Evolutionary conservation across 1,139 yeast genomes (phyloP), one percentile per base, ranked within the genome.

Genomic region (Pichia sp.): DNA sequence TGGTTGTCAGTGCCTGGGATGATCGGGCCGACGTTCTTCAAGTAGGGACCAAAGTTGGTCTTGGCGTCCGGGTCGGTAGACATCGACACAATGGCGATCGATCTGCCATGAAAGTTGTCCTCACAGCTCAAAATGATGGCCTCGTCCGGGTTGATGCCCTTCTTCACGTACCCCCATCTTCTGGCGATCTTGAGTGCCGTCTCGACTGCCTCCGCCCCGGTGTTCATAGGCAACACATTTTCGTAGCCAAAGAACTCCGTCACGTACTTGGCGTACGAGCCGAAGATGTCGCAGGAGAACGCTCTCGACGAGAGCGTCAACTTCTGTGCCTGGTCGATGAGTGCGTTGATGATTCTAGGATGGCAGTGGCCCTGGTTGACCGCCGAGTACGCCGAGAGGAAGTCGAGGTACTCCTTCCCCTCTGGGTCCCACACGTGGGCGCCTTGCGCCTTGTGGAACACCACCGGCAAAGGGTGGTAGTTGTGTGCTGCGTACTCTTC

Each of bases 371-470:
- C 99, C 72, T 93, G 98, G 76, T 93, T 93, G 44, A 93, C 97
- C 11, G 99, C 98, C 42, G 97, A 90, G 74, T 92, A 92, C 8
- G 98, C 97, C 36, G 95, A 86, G 61, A 90, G 75, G 69, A 90
- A 90, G 71, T 90, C 98, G 62, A 90, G 75, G 70, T 87, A 87
- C 67, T 87, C 90, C 51, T 79, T 85, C 59, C 97, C 97, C 72
- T 92, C 98, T 11, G 98, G 97, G 69, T 93, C 98, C 97, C 97
- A 92, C 41, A 93, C 97, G 61, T 88, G 88, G 40, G 97, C 97
- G 51, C 98, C 98, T 59, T 72, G 62, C 19, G 96, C 98, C 69
- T 79, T 84, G 65, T 88, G 78, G 73, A 92, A 87, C 15, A 93
- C 98, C 59, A 92, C 97, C 11, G 99, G 98, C 62, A 92, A 76